Evolutionary conservation across 1,284 basidiomycete genomes (phyloP).

Genomic region (Cutaneotrichosporon sp.): DNA sequence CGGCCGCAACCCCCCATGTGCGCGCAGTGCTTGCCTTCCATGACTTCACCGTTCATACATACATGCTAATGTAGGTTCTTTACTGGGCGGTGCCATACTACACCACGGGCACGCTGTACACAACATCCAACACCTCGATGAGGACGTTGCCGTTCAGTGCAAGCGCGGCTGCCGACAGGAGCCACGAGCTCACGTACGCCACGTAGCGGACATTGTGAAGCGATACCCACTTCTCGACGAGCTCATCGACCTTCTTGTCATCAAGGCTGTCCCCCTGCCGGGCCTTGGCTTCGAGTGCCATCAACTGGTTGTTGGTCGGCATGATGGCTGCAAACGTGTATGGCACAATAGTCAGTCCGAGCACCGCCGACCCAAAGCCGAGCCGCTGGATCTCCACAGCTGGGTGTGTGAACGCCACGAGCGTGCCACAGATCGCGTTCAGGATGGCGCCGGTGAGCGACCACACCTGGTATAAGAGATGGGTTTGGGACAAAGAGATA

Average conservation of each 20-base stretch:
- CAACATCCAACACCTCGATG: slow-evolving; percentile 9
- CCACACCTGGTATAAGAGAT: slow-evolving; percentile 19
- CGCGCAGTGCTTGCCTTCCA: too few relatives aligned
- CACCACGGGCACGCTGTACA: slow-evolving; percentile 6
- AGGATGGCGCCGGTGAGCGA: slow-evolving; percentile 17
- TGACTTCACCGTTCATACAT: neutral
- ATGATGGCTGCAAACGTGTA: slow-evolving; percentile 27
- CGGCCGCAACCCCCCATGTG: too few relatives aligned
- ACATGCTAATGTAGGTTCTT: neutral
- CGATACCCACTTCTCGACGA: slow-evolving; percentile 29
- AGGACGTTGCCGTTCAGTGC: slow-evolving; percentile 9
- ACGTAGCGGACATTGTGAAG: slow-evolving; percentile 26
- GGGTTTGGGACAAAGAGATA: neutral
- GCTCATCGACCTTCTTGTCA: slow-evolving; percentile 21
- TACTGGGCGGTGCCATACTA: neutral
- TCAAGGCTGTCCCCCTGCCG: neutral
- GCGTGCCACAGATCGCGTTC: slow-evolving; percentile 20
- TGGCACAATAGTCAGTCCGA: slow-evolving; percentile 28
- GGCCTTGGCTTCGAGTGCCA: slow-evolving; percentile 10
- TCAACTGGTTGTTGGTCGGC: slow-evolving; percentile 28
- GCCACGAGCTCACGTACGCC: slow-evolving; percentile 15
- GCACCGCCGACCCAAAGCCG: slow-evolving; percentile 25
- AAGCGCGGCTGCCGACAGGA: slow-evolving; percentile 17
- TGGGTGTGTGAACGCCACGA: slow-evolving; percentile 27
- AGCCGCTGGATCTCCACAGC: slow-evolving; percentile 21